phyloP scores from a whole-genome alignment of 2,329 filamentous ascomycete genomes.

The Pseudomassariella vexata region DNA sequence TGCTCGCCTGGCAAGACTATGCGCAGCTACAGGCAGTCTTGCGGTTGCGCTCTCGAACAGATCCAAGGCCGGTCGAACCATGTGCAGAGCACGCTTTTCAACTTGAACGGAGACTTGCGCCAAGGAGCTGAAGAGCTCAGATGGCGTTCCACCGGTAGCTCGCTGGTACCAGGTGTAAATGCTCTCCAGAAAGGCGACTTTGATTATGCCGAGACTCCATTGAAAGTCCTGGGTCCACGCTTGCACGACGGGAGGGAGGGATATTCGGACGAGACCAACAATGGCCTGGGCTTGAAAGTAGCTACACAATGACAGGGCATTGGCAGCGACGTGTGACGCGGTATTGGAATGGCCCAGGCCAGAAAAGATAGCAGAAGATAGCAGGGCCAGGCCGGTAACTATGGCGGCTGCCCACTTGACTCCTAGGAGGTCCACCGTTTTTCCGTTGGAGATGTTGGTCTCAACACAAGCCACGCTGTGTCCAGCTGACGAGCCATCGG shows the following conservation, averaged over 20 bases:
- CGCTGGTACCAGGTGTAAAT: conserved; percentile 96
- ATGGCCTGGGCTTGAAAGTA: conserved; percentile 96
- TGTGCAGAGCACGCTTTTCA: conserved; percentile 51
- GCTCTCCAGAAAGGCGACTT: conserved; percentile 68
- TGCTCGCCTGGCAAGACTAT: conserved; percentile 44
- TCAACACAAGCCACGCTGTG: conserved; percentile 78
- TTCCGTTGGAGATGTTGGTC: conserved; percentile 81
- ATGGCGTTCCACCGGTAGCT: conserved; percentile 80
- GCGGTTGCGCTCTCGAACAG: conserved; percentile 50
- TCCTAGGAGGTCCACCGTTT: conserved; percentile 82
- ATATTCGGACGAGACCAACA: conserved; percentile 75
- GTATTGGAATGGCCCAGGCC: conserved; percentile 90
- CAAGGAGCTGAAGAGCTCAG: conserved; percentile 70
- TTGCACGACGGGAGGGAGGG: conserved; percentile 79
- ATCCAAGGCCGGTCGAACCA: conserved; percentile 27
- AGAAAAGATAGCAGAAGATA: conserved; percentile 82
- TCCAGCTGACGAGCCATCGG: conserved; percentile 42
- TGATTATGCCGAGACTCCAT: conserved; percentile 96
- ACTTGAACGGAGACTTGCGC: conserved; percentile 77
- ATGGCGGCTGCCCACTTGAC: conserved; percentile 88
- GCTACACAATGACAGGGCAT: conserved; percentile 86
- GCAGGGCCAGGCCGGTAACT: conserved; percentile 76
- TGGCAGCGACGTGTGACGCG: conserved; percentile 88
- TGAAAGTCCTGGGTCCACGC: conserved; percentile 97
- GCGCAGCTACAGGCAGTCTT: conserved; percentile 47